Evolutionary conservation across 192 early-diverging fungal species (phyloP), one percentile per base, ranked within the genome.

Genomic region (Dissophora ornata): DNA sequence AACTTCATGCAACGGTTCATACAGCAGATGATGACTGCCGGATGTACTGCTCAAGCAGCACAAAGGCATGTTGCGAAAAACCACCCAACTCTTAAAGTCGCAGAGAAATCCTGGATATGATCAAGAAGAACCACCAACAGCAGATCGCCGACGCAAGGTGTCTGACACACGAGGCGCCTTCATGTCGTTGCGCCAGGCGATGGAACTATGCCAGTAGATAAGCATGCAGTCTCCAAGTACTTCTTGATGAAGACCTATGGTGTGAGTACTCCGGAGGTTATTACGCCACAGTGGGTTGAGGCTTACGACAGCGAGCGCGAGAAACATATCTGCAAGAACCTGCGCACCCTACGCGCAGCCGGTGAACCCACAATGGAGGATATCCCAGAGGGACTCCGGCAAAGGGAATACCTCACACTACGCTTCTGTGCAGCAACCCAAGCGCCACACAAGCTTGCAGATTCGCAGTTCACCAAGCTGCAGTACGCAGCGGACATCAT

Each of bases 171-270:
- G n/a, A 16, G 53, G 38, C 18, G 36, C n/a, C 18, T 56, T 56
- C 18, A 21, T 40, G 33, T 2, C 5, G 8, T 38, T 56, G 53
- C 18, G 13, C 18, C 6, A 13, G 22, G 3, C 22, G 6, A 30
- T 11, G 53, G 38, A 16, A 38, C 30, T 15, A 18, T 1, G 5
- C n/a, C 36, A 56, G 33, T 22, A 56, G 34, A 56, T 22, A 56
- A 56, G 53, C 30, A 21, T 56, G 53, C 53, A 24, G 34, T 56
- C 18, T 40, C 53, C 16, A 40, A 56, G 38, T 56, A 56, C 53
- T 34, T 40, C 34, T 21, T 56, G 33, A 40, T 56, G 53, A 56
- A 56, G 10, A 34, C 53, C 26, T 56, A 52, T 30, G 50, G 30
- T 13, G 13, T 32, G 38, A 16, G 33, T 56, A 38, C 34, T 7